Percentiles rank a stretch among this genome's conserved stretches.
phyloP scores from a whole-genome alignment of 805 yeast genomes.

The Ogataea parapolymorpha region DNA sequence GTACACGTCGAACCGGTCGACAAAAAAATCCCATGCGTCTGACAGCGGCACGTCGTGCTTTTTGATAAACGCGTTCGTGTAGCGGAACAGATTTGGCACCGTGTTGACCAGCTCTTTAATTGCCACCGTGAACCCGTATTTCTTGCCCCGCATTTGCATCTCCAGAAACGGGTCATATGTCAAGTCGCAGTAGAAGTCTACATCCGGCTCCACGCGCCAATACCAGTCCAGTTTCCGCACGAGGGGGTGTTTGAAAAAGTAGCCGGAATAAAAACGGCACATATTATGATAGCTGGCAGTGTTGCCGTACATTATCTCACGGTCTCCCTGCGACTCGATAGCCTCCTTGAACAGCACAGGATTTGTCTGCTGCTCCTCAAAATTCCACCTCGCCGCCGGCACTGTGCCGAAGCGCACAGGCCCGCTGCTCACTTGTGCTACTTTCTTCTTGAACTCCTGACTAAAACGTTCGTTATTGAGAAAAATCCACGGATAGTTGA shows the following conservation, averaged over 20 bases:
- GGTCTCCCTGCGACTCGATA: conserved; percentile 74
- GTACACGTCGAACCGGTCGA: conserved; percentile 38
- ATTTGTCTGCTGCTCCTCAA: conserved; percentile 43
- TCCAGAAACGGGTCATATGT: conserved; percentile 88
- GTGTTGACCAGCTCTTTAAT: conserved; percentile 78
- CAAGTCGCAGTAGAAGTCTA: conserved; percentile 83
- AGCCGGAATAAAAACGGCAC: conserved; percentile 91
- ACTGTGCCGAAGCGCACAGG: conserved; percentile 71
- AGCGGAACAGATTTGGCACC: conserved; percentile 74
- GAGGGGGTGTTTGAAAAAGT: conserved; percentile 74
- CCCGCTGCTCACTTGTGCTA: conserved; percentile 53
- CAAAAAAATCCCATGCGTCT: conserved; percentile 69
- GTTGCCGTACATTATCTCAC: conserved; percentile 80
- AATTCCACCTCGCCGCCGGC: conserved; percentile 63
- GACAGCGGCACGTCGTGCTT: conserved; percentile 46
- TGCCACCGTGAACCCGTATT: conserved; percentile 81
- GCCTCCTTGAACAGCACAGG: conserved; percentile 48
- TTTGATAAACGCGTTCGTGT: conserved; percentile 61
- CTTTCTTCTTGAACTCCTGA: conserved; percentile 55
- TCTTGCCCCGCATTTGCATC: conserved; percentile 67
- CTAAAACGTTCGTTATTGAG: conserved; percentile 76
- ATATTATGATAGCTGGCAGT: conserved; percentile 83
- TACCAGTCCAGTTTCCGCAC: conserved; percentile 79
- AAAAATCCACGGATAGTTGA: conserved; percentile 87
- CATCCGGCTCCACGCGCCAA: conserved; percentile 95